Conservation (phyloP, 345 rosid species). For the Syzygium aqueum region DNA sequence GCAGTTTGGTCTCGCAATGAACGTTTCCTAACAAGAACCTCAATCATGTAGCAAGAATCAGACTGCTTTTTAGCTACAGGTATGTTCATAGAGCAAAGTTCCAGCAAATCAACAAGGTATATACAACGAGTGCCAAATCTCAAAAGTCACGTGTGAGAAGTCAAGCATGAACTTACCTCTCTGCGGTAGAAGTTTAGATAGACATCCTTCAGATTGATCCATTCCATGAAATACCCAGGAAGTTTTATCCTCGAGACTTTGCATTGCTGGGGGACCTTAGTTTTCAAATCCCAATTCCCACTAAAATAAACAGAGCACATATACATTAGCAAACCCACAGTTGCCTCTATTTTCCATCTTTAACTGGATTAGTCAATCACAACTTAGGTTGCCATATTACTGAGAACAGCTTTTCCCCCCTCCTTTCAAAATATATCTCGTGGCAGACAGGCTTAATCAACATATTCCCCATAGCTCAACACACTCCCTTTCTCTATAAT, state of each 20-base stretch:
- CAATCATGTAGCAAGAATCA: background rate
- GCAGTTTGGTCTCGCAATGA: background rate
- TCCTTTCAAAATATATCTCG: background rate
- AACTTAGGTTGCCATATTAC: background rate
- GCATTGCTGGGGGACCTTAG: constrained; percentile 82
- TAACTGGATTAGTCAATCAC: background rate
- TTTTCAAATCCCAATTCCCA: constrained; percentile 97
- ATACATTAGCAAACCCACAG: background rate
- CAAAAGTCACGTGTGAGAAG: background rate
- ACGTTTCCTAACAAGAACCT: background rate
- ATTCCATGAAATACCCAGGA: constrained; percentile 78
- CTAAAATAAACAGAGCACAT: constrained; percentile 18
- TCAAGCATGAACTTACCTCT: constrained; percentile 31
- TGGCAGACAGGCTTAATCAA: background rate
- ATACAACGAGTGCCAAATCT: background rate
- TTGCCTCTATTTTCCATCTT: background rate
- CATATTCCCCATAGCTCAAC: background rate
- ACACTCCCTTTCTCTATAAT: background rate
- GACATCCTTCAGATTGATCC: constrained; percentile 85
- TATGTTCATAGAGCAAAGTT: background rate
- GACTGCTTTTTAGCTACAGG: background rate
- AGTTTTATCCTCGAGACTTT: constrained; percentile 52
- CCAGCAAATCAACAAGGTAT: background rate
- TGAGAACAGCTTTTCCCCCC: background rate
- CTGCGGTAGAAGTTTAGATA: constrained; percentile 65